Conservation (phyloP, 2,329 filamentous ascomycete species). For the Colletotrichum chrysophilum region DNA sequence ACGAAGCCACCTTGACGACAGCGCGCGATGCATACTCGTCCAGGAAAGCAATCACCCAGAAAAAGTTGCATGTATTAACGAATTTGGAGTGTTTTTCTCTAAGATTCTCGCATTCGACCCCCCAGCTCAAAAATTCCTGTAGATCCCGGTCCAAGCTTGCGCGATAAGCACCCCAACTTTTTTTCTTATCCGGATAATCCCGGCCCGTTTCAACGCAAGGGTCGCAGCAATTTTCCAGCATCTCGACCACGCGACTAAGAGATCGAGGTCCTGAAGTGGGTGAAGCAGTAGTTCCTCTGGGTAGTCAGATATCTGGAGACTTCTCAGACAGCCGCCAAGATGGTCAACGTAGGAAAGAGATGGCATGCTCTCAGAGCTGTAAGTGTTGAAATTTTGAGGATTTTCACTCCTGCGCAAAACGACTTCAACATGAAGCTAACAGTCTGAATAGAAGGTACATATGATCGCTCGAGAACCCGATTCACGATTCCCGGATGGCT, state of each 20-base stretch:
- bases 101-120: not conserved
- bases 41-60: not conserved
- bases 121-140: conserved; percentile 6
- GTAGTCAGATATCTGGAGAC: not conserved
- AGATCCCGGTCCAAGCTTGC: not conserved
- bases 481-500: not conserved
- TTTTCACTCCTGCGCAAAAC: not conserved
- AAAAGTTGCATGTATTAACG: not conserved
- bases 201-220: conserved; percentile 12
- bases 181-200: conserved; percentile 15
- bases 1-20: conserved; percentile 47
- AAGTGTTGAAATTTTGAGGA: conserved; percentile 34
- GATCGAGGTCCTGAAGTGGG: not conserved
- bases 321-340: conserved; percentile 33
- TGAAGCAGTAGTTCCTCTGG: not conserved
- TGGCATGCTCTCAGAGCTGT: conserved; percentile 78
- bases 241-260: conserved; percentile 10
- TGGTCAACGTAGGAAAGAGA: conserved; percentile 55
- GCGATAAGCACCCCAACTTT: not conserved
- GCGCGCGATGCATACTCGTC: conserved; percentile 47
- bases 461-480: not conserved
- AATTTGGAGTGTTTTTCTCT: not conserved
- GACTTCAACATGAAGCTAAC: conserved; percentile 7
- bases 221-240: conserved; percentile 23
- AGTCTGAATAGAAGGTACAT: conserved; percentile 21